Base-by-base conservation (phyloP, 371 early-diverging fungal species). In the Phascolomyces articulosus region DNA sequence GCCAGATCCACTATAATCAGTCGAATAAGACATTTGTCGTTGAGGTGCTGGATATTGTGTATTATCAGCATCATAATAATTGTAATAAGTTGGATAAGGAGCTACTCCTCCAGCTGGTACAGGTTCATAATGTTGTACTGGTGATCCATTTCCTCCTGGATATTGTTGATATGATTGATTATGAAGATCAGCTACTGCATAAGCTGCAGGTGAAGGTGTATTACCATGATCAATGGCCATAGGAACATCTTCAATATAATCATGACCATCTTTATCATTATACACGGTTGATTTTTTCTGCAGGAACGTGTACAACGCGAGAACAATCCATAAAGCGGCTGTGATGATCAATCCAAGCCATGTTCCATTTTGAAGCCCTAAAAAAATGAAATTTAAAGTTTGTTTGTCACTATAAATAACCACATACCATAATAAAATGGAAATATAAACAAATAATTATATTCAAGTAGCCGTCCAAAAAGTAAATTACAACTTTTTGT, bases 21-120 rank as follows among this genome's bases (percentile, higher is more conserved):
- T 38, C 2, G 57, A 57, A 23, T 40, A 31, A 21, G 57, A 57
- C 40, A 57, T 57, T 40, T 57, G 57, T 38, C 57, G 57, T 4
- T 24, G 40, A 20, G 34, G 57, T 15, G 40, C 23, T 38, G 34
- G 57, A 23, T 20, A 24, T 23, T 38, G 34, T 24, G 20, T 9
- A 11, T 28, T 16, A 4, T 40, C 23, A 3, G 40, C 11, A 23
- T 56, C 56, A 38, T 56, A 24, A 38, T 38, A 56, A 29, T 38
- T 56, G 38, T 56, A 56, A 11, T 57, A 40, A 11, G 8, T 38
- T 57, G 57, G 57, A 24, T 57, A 57, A n/a, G 23, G 23, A 6
- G 40, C n/a, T 3, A 26, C n/a, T 47, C 47, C 47, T 47, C 47
- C 47, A 47, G 34, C 34, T 1, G 34, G 34, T 34, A 47, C 6